These are phyloP conservation scores for Komagataella pseudopastoris DNA, from an alignment of 805 yeast genomes.

Conservation along the genomic window DNA sequence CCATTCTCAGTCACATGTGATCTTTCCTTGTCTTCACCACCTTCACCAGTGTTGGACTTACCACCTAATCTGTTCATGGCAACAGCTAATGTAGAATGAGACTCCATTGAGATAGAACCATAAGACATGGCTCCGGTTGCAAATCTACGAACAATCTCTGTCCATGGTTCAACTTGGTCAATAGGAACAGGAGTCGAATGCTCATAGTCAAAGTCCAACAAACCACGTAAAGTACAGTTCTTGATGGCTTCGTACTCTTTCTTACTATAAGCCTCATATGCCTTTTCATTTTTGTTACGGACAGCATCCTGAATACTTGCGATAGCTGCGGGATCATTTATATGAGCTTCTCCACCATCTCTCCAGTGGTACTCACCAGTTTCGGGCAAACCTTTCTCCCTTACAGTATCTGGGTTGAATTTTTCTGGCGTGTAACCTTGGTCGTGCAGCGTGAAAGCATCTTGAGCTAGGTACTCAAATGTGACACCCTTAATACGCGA, in stretches of 20 bases:
- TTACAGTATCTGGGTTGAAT: conserved; percentile 29
- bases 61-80: conserved; percentile 98
- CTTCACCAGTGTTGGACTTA: conserved; percentile 97
- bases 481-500: conserved; percentile 93
- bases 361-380: conserved; percentile 98
- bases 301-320: conserved; percentile 98
- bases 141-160: conserved; percentile 93
- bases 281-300: conserved; percentile 86
- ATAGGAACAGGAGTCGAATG: conserved; percentile 67
- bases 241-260: conserved; percentile 85
- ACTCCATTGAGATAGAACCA: conserved; percentile 97
- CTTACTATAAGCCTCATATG: conserved; percentile 81
- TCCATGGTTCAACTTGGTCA: conserved; percentile 99
- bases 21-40: conserved; percentile 96
- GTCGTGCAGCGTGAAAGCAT: conserved; percentile 88
- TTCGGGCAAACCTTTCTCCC: conserved; percentile 73
- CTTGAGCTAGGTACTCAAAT: conserved; percentile 92
- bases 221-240: conserved; percentile 88
- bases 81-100: conserved; percentile 93
- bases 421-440: conserved; percentile 72
- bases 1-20: conserved; percentile 72
- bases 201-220: conserved; percentile 80
- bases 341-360: conserved; percentile 95
- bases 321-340: conserved; percentile 89
- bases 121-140: conserved; percentile 99